Base-by-base conservation (phyloP, 495 filamentous ascomycete species). In the Aspergillus wentii region DNA sequence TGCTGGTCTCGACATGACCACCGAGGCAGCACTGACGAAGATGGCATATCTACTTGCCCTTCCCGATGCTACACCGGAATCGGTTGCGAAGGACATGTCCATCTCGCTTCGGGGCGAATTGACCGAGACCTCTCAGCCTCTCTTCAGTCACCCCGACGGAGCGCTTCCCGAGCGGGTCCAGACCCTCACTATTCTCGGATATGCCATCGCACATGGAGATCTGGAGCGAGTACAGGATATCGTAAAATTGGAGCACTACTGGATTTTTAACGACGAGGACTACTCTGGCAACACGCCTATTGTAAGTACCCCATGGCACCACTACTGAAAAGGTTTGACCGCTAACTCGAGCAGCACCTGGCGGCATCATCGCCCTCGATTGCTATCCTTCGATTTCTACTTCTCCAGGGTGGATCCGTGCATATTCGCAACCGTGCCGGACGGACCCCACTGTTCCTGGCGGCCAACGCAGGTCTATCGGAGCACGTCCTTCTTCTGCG, bases 11-110 rank as follows among this genome's bases (percentile, higher is more conserved):
- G 92, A 98, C 55, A 74, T 98, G 69, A 98, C 92, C 0, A 85
- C 86, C 10, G 92, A 98, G 63, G 91, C 86, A 10, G 92, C 92
- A 0, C 71, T 97, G 43, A 94, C 92, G 1, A 98, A 98, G 64
- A 71, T 98, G 8, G 86, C 87, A 1, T 95, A 91, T 52, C 74
- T 96, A 1, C 75, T 98, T 6, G 86, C 88, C 2, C 51, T 78
- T 2, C 82, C 81, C 8, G 74, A 68, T 4, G 55, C 82, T n/a
- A 66, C 69, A 0, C 69, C 78, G 16, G 61, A 72, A 11, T 78
- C 85, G 5, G 77, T 96, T 5, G 69, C 76, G 1, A 57, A 65
- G 30, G 71, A 77, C 42, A 95, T 96, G 90, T 75, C 82, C 16
- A 55, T 72, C 6, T 83, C 83, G 1, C 60, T 95, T 6, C 76